These are phyloP conservation scores for Skeletonema marinoi DNA, from an alignment of 108 stramenopile genomes.

Conservation along the genomic window DNA sequence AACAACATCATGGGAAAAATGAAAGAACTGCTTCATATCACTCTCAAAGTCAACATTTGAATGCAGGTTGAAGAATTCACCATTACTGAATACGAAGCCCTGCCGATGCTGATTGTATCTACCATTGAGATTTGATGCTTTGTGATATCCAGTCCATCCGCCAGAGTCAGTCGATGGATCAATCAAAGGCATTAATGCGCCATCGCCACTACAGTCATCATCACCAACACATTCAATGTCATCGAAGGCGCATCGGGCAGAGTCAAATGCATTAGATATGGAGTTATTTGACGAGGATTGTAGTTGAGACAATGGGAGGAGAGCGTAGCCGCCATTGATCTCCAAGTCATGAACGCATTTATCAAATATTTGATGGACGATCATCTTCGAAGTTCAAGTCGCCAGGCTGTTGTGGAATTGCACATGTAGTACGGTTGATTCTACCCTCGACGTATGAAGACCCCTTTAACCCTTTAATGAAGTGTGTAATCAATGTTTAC, in stretches of 20 bases:
- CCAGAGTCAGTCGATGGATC: conserved; percentile 62
- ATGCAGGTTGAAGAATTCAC: conserved; percentile 34
- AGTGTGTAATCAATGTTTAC: too few species aligned
- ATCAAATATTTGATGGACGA: conserved; percentile 1
- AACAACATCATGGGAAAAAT: conserved; percentile 56
- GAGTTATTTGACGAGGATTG: background rate
- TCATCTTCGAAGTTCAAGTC: background rate
- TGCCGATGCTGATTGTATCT: conserved; percentile 78
- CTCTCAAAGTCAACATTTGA: conserved; percentile 8
- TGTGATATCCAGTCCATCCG: conserved; percentile 79
- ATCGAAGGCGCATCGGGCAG: conserved; percentile 45
- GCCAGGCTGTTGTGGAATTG: too few species aligned
- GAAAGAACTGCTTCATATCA: conserved; percentile 32
- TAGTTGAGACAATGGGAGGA: conserved; percentile 12
- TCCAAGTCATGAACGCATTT: conserved; percentile 17
- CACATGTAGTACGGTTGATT: too few species aligned
- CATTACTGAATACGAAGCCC: conserved; percentile 85
- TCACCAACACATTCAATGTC: background rate
- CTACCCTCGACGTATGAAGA: too few species aligned
- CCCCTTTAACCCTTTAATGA: too few species aligned
- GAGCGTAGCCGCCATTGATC: conserved; percentile 12
- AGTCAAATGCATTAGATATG: conserved; percentile 29
- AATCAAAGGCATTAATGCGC: conserved; percentile 28
- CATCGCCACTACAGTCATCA: background rate
- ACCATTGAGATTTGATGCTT: conserved; percentile 40